These are phyloP conservation scores for Phalaenopsis aphrodite DNA, from an alignment of 106 monocot genomes.

Conservation along the genomic window DNA sequence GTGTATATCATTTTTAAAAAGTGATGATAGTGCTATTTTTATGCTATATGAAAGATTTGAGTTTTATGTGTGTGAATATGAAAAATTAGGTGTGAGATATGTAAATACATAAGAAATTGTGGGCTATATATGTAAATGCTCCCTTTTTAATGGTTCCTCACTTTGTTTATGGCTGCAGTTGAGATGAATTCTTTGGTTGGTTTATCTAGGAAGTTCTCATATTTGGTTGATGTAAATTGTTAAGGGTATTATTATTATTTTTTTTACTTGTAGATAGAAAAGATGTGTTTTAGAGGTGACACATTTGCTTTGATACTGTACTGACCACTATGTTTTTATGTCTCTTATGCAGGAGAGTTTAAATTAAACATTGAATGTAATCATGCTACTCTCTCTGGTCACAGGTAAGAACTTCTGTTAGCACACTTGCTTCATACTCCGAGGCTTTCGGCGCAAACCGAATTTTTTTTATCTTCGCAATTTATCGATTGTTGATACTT, in stretches of 20 bases:
- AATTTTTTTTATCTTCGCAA: neutral
- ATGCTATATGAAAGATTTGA: too few relatives aligned
- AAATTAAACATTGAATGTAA: slow-evolving; percentile 98
- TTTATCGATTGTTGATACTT: slow-evolving; percentile 3
- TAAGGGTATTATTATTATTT: neutral
- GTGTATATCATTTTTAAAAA: too few relatives aligned
- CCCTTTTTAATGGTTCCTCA: neutral
- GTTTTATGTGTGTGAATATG: too few relatives aligned
- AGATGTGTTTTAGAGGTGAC: neutral
- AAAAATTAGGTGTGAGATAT: too few relatives aligned
- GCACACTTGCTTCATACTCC: neutral
- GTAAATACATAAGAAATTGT: too few relatives aligned
- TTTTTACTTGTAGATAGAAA: neutral
- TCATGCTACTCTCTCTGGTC: slow-evolving; percentile 94
- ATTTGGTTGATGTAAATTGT: neutral
- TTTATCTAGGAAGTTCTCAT: neutral
- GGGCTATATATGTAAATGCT: too few relatives aligned
- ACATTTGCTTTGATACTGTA: neutral
- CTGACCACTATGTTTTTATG: neutral
- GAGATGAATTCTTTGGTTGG: neutral
- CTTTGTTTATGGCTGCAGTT: neutral
- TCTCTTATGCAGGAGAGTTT: slow-evolving; percentile 61
- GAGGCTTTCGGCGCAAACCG: neutral
- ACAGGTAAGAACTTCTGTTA: slow-evolving; percentile 43
- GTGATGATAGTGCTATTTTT: too few relatives aligned